Base-by-base conservation (phyloP, 257 asterid species). In the Scutellaria minor region DNA sequence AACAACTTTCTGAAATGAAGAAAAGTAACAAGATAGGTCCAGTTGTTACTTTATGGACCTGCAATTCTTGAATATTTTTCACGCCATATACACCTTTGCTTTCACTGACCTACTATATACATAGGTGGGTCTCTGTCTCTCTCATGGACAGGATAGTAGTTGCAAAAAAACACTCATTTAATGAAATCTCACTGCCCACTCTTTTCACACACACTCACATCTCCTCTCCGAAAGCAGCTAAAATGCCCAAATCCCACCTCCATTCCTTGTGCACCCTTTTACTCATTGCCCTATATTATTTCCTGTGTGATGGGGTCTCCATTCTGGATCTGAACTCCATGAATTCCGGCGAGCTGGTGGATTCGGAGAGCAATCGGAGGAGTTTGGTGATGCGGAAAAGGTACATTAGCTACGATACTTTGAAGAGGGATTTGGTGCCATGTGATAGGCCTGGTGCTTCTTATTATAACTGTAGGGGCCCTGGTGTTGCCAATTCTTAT, bases 381-480 rank as follows among this genome's bases (percentile, higher is more conserved):
- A 74, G 72, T 42, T 75, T 92, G 82, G n/a, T 80, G 68, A 68
- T 85, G 91, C 87, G 74, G 76, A 80, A 61, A 68, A 86, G 80
- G 47, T 92, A 82, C 74, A 88, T 89, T 45, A 92, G 98, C 72
- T 92, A 92, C 64, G 92, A 78, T 18, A 83, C 96, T 7, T 61
- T 92, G 81, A 84, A 64, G 42, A 86, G 96, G 72, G 96, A 92
- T 78, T 75, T 84, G 79, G 96, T 90, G 71, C 96, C 98, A 0
- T 92, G 98, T 66, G 82, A 80, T 46, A 87, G 77, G 14, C 98
- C 94, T 9, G 98, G 98, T 1, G 93, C 96, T 74, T 92, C 98
- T 0, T 92, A 88, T 72, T 92, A 90, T 20, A 81, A 84, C 45
- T 92, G 98, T 61, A 84, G 58, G 71, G 79, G 74, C 6, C 73